phyloP scores from a whole-genome alignment of 169 alveolate species.

The Amoebophrya sp. region DNA sequence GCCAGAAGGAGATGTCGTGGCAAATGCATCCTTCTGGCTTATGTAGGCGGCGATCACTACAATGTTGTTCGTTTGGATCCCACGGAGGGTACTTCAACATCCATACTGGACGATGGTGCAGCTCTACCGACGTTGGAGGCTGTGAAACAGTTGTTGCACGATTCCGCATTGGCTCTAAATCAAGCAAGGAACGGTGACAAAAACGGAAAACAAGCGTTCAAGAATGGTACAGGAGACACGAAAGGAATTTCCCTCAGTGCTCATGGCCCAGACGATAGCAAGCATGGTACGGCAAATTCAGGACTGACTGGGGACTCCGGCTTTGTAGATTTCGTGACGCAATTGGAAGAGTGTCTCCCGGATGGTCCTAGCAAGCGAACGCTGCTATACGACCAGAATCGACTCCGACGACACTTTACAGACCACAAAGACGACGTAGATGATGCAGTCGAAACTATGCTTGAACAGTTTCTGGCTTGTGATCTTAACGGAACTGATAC shows the following conservation, averaged over 20 bases:
- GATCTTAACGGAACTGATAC: too few relatives aligned
- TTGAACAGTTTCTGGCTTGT: neutral
- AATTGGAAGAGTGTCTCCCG: neutral
- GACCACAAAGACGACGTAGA: neutral
- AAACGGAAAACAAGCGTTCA: too few relatives aligned
- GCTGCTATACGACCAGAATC: neutral
- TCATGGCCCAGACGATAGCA: too few relatives aligned
- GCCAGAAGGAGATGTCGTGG: neutral
- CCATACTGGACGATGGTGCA: too few relatives aligned
- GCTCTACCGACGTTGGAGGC: too few relatives aligned
- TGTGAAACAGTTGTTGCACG: too few relatives aligned
- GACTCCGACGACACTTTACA: neutral
- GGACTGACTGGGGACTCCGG: neutral
- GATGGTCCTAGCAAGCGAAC: neutral
- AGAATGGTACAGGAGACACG: too few relatives aligned
- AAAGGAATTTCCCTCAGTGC: too few relatives aligned
- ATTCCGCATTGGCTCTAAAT: too few relatives aligned
- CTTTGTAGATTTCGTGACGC: neutral
- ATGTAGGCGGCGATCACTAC: neutral
- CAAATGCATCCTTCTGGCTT: neutral
- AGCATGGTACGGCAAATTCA: too few relatives aligned
- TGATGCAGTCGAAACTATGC: neutral
- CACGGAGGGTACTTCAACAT: too few relatives aligned
- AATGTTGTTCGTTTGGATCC: neutral
- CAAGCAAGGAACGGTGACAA: too few relatives aligned